Base-by-base conservation (phyloP, 495 filamentous ascomycete genomes). In the Lepraria neglecta region DNA sequence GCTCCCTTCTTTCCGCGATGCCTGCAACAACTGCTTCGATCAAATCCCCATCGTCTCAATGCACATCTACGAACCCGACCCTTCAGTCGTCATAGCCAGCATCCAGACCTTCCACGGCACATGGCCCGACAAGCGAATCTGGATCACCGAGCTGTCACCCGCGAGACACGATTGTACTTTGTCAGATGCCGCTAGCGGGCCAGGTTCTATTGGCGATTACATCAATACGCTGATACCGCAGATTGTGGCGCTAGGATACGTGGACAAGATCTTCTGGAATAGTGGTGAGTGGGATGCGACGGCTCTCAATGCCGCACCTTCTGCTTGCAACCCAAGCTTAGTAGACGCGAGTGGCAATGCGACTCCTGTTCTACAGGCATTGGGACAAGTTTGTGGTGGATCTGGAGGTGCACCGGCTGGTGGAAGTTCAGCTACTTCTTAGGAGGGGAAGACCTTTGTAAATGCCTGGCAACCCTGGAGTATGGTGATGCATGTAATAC, bases 241-340 rank as follows among this genome's bases (percentile, higher is more conserved):
- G 27, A 60, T 67, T 38, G 35, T 44, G 17, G 35, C 33, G 52
- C 57, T 64, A 9, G 65, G 58, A 2, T 68, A 65, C 35, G 65
- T 67, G 17, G 62, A 69, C 38, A 67, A 63, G 58, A 65, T 69
- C 45, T 69, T 69, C 27, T 69, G 67, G 67, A 69, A 69, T 42
- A 56, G 61, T 43, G 61, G 64, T 31, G 66, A 66, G 47, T 30
- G 21, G 15, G 47, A 40, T 59, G 24, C 24, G 21, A 17, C 35
- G 10, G 15, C 31, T 7, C 24, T 62, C 45, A 53, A 60, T 19
- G 11, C 31, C 17, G 52, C 59, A 17, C 50, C 53, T 6, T 53
- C 47, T 3, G 1, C 30, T 19, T 69, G 65, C 57, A 67, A 67
- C 44, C 65, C 65, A n/a, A 69, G 65, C 47, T 61, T 69, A 56